Evolutionary conservation across 2,329 filamentous ascomycete genomes (phyloP).

Genomic region (Ophiostoma populinum): DNA sequence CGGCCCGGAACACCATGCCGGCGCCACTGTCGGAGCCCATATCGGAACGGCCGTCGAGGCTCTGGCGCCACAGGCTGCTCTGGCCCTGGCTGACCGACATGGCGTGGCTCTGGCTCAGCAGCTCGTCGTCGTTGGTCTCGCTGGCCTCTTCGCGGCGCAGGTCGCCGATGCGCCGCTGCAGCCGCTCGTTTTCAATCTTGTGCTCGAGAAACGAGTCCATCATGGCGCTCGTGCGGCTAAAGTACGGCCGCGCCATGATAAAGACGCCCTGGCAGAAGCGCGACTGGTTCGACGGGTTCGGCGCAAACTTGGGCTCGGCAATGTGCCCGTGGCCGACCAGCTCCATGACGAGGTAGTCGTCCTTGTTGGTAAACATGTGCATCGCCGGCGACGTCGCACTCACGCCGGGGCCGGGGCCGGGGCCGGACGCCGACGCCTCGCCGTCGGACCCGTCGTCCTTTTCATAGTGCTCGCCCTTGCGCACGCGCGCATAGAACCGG

Average conservation of each 20-base stretch:
- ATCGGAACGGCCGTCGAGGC: constrained; percentile 22
- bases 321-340: constrained; percentile 87
- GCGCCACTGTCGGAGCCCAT: constrained; percentile 31
- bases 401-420: too few relatives aligned
- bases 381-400: neutral
- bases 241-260: constrained; percentile 81
- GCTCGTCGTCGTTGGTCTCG: constrained; percentile 58
- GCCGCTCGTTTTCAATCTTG: constrained; percentile 86
- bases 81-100: constrained; percentile 22
- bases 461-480: constrained; percentile 18
- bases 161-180: constrained; percentile 70
- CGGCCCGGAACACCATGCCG: neutral
- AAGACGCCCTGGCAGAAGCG: constrained; percentile 79
- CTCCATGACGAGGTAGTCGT: constrained; percentile 65
- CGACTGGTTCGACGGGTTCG: constrained; percentile 44
- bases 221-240: constrained; percentile 74
- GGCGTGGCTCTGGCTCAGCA: constrained; percentile 33
- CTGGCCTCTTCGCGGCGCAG: constrained; percentile 63
- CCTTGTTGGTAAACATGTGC: constrained; percentile 35
- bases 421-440: too few relatives aligned
- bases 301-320: constrained; percentile 46
- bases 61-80: constrained; percentile 6
- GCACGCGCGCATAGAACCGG: constrained; percentile 59
- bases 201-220: constrained; percentile 90
- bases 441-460: neutral